phyloP scores from a whole-genome alignment of 1,284 basidiomycete species.

The Ustilago curta region DNA sequence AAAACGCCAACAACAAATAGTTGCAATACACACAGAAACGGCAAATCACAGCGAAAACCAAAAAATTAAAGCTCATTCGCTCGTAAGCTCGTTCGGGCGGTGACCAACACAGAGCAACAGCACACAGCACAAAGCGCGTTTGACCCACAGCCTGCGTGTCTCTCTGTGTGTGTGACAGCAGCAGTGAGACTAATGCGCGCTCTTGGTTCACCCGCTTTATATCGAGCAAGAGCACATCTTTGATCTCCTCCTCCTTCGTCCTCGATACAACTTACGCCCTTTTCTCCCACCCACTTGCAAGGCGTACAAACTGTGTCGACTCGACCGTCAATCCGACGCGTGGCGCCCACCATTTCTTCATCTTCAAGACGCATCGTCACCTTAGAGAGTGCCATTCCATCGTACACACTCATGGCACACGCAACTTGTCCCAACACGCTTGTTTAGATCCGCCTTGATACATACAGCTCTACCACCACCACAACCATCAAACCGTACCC shows the following conservation, averaged over 20 bases:
- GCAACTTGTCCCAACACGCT: not conserved
- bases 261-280: too few relatives aligned
- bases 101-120: not conserved
- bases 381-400: too few relatives aligned
- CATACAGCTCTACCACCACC: not conserved
- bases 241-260: too few relatives aligned
- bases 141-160: not conserved
- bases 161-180: too few relatives aligned
- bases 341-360: not conserved
- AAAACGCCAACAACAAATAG: not conserved
- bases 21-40: not conserved
- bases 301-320: too few relatives aligned
- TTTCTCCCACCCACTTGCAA: too few relatives aligned
- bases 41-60: not conserved
- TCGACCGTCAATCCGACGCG: constrained; percentile 2
- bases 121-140: not conserved
- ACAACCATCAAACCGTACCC: not conserved
- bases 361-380: not conserved
- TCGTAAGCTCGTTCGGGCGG: not conserved
- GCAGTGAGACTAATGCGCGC: too few relatives aligned
- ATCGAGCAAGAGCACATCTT: too few relatives aligned
- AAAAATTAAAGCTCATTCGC: not conserved
- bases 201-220: too few relatives aligned
- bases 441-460: not conserved
- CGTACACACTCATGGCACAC: not conserved